phyloP scores from a whole-genome alignment of 805 yeast species.

The Ogataea allantospora region DNA sequence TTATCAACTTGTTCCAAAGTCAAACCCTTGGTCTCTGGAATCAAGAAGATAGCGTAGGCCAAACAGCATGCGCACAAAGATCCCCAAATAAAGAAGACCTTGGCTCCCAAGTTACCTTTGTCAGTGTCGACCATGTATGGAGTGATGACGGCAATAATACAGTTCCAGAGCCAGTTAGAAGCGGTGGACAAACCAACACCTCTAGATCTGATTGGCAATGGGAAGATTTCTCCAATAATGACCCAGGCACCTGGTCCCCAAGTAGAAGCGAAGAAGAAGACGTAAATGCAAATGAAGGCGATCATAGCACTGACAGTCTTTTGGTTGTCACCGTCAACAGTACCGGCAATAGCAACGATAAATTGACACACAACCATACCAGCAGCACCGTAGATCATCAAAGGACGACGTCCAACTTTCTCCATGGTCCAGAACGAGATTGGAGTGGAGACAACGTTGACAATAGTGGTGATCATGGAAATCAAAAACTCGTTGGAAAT shows the following conservation, averaged over 20 bases:
- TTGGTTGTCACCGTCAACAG: constrained; percentile 28
- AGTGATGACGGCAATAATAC: constrained; percentile 72
- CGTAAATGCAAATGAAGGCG: constrained; percentile 54
- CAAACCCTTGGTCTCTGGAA: constrained; percentile 79
- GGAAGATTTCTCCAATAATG: constrained; percentile 58
- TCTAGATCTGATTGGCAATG: constrained; percentile 71
- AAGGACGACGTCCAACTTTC: constrained; percentile 54
- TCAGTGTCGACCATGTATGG: constrained; percentile 70
- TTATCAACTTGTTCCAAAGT: constrained; percentile 77
- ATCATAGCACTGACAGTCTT: constrained; percentile 35
- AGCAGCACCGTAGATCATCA: constrained; percentile 47
- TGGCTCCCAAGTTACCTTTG: constrained; percentile 57
- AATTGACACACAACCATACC: constrained; percentile 55
- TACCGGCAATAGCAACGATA: constrained; percentile 49
- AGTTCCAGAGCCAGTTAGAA: constrained; percentile 78
- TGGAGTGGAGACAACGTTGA: constrained; percentile 51
- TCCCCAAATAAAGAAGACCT: constrained; percentile 77
- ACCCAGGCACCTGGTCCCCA: constrained; percentile 88
- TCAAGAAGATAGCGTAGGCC: constrained; percentile 69
- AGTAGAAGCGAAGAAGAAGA: constrained; percentile 74
- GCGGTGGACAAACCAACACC: constrained; percentile 71
- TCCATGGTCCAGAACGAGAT: constrained; percentile 58
- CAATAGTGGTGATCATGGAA: constrained; percentile 52
- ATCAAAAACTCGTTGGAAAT: constrained; percentile 47
- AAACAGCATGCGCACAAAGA: constrained; percentile 39